A percentile compares a stretch with the other conserved stretches of the same genome.
These are phyloP conservation scores for Xylaria sp. DNA, from an alignment of 2,329 filamentous ascomycete species.

Conservation along the genomic window DNA sequence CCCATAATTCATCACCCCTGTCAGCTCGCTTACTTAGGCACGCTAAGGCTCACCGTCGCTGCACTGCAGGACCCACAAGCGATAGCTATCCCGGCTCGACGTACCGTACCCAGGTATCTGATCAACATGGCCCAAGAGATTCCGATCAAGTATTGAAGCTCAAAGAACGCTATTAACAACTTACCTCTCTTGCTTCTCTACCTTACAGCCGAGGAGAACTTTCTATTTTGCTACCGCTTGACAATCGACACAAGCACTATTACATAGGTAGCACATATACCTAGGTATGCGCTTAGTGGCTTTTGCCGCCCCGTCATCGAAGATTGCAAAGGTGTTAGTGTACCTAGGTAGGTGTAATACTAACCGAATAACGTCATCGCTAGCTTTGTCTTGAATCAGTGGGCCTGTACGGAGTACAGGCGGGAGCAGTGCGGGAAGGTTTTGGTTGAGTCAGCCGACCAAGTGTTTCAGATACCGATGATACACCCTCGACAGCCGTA, in stretches of 20 bases:
- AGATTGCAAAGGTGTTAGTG: background rate
- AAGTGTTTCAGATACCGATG: background rate
- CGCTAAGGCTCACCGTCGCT: conserved; percentile 12
- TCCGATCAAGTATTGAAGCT: background rate
- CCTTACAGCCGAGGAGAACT: no score
- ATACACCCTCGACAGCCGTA: background rate
- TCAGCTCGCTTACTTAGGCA: background rate
- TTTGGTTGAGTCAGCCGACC: conserved; percentile 3
- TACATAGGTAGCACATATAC: background rate
- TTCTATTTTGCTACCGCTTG: background rate
- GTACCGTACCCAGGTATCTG: no score
- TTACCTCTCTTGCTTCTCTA: background rate
- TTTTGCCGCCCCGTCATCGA: background rate
- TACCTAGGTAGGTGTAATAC: background rate
- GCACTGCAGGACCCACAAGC: background rate
- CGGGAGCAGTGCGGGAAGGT: background rate
- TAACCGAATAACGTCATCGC: conserved; percentile 5
- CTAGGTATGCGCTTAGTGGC: background rate
- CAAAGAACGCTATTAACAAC: background rate
- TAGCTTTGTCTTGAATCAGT: background rate
- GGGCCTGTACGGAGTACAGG: background rate
- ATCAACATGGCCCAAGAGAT: background rate
- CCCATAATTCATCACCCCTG: background rate
- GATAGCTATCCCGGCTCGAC: conserved; percentile 2
- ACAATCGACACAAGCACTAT: background rate